phyloP scores from a whole-genome alignment of 805 yeast species.

The Teunomyces atbi region DNA sequence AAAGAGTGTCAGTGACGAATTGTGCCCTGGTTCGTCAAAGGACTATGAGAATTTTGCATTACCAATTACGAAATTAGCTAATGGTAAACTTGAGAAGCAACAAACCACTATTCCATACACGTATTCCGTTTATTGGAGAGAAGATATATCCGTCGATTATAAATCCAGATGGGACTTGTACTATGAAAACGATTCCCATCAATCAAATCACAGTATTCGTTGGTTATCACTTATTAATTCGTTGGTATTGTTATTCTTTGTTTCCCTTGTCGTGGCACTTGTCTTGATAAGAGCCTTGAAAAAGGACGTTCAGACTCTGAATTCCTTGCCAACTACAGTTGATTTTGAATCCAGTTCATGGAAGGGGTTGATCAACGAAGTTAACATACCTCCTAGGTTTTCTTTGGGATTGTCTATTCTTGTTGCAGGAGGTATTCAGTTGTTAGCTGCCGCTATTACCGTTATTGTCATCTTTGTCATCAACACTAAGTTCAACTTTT shows the following conservation, averaged over 20 bases:
- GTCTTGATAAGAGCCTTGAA: conserved; percentile 57
- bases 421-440: conserved; percentile 74
- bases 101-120: conserved; percentile 66
- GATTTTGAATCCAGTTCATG: conserved; percentile 27
- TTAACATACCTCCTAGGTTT: conserved; percentile 49
- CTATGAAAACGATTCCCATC: conserved; percentile 51
- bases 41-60: conserved; percentile 58
- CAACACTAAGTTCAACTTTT: conserved; percentile 26
- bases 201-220: conserved; percentile 52
- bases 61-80: conserved; percentile 20
- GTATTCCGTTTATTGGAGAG: conserved; percentile 86
- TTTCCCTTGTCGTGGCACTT: conserved; percentile 63
- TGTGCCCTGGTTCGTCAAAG: conserved; percentile 74
- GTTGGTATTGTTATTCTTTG: conserved; percentile 56
- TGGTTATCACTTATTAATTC: conserved; percentile 79
- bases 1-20: conserved; percentile 62
- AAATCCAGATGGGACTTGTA: conserved; percentile 72
- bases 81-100: conserved; percentile 11
- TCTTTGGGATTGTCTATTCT: conserved; percentile 53
- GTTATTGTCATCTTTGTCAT: conserved; percentile 53
- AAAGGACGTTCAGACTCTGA: conserved; percentile 41
- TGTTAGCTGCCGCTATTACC: conserved; percentile 61
- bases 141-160: conserved; percentile 66
- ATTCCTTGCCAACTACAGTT: conserved; percentile 12
- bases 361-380: conserved; percentile 55